Evolutionary conservation across 2,329 filamentous ascomycete species (phyloP), one percentile per base, ranked within the genome.

Genomic region (Tothia fuscella): DNA sequence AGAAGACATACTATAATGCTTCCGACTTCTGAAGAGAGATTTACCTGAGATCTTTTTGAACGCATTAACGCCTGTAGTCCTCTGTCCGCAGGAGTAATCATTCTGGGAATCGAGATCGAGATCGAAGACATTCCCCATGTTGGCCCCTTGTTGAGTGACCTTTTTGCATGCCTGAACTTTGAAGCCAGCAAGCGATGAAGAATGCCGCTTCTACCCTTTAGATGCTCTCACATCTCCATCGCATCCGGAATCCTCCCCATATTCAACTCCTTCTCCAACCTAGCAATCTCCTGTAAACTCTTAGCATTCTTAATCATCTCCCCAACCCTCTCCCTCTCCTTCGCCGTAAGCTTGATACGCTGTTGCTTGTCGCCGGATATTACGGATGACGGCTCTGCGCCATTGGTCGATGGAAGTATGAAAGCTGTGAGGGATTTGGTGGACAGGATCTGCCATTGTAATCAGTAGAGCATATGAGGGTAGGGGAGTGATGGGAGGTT

Each of bases 231-330:
- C n/a, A n/a, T n/a, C n/a, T n/a, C n/a, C n/a, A n/a, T n/a, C n/a
- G n/a, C 82, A 25, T 73, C 70, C 2, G 89, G 89, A 60, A 96
- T 71, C 55, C 83, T 71, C 2, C 91, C 91, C 60, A 96, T 89
- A 48, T 84, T 83, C 50, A 96, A 65, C 61, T 91, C 85, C 67
- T 89, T 93, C 68, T 98, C 91, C 56, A 98, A 61, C 50, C 77
- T 73, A 44, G 85, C 80, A 57, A 98, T 93, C 65, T 96, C 91
- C 51, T 87, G 81, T 55, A 98, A 60, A 55, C 82, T 93, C 59
- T 81, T 87, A 5, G 91, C 89, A 55, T 84, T 85, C 62, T 78
- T 78, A 60, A 98, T 93, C 65, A 89, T 72, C 55, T 86, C 80
- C 63, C 93, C 80, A 47, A 96, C 75, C 49, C 77, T 75, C 69